These are phyloP conservation scores for Botrytis sinoallii DNA, from an alignment of 2,329 filamentous ascomycete species.

Conservation along the genomic window DNA sequence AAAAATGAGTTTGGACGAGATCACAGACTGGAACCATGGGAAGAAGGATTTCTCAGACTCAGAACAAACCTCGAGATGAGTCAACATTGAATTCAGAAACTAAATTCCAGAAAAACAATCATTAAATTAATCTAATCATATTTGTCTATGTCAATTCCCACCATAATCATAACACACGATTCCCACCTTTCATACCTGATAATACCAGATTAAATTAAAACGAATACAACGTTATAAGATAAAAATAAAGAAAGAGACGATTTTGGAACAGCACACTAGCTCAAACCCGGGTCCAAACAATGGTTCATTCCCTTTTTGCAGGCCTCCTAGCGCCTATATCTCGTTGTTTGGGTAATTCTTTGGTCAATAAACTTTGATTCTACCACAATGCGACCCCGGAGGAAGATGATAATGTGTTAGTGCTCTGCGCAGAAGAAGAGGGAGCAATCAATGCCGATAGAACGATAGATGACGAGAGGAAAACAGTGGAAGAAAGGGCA, in stretches of 20 bases:
- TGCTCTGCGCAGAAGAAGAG: neutral
- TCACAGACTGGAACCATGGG: neutral
- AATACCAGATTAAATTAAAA: neutral
- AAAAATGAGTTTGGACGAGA: neutral
- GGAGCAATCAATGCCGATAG: neutral
- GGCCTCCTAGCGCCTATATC: neutral
- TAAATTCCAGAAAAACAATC: too few relatives aligned
- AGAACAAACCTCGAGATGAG: neutral
- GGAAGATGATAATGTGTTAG: too few relatives aligned
- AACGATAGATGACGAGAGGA: neutral
- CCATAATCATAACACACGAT: neutral
- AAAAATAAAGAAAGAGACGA: neutral
- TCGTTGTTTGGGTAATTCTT: neutral
- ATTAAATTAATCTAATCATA: conserved; percentile 9
- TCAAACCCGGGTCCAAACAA: neutral
- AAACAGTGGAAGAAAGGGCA: neutral
- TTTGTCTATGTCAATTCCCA: conserved; percentile 4
- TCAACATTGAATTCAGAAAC: neutral
- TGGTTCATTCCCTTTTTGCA: neutral
- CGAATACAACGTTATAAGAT: neutral
- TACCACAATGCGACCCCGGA: neutral
- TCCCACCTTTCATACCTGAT: neutral
- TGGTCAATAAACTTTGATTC: neutral
- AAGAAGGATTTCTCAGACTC: neutral
- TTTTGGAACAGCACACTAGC: neutral